A percentile compares a stretch with the other conserved stretches of the same genome.
phyloP scores from a whole-genome alignment of 805 yeast genomes.

The Grigorovia jiainica region DNA sequence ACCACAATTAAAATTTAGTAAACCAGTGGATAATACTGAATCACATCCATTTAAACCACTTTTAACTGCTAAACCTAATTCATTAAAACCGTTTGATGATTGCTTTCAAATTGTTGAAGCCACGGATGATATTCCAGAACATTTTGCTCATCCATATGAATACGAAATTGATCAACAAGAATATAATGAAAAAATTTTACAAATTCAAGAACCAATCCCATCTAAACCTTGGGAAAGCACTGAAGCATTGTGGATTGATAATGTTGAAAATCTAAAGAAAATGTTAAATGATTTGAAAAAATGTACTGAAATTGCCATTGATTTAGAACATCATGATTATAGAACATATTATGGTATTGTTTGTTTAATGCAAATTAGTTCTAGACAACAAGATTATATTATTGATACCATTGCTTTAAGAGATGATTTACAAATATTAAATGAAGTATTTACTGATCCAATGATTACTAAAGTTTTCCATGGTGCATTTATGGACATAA shows the following conservation, averaged over 20 bases:
- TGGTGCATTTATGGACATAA: conserved; percentile 94
- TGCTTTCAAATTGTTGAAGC: conserved; percentile 32
- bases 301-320: conserved; percentile 71
- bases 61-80: conserved; percentile 62
- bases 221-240: conserved; percentile 58
- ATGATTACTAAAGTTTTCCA: conserved; percentile 78
- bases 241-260: conserved; percentile 65
- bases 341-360: conserved; percentile 86
- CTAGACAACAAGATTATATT: conserved; percentile 72
- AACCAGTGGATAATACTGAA: conserved; percentile 59
- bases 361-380: conserved; percentile 86
- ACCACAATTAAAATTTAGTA: conserved; percentile 59
- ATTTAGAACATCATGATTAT: conserved; percentile 91
- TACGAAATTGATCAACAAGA: conserved; percentile 60
- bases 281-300: conserved; percentile 47
- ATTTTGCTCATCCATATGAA: conserved; percentile 73
- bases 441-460: conserved; percentile 75
- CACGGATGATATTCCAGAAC: conserved; percentile 40
- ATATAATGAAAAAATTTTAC: conserved; percentile 53
- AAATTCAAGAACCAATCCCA: conserved; percentile 38
- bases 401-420: conserved; percentile 77
- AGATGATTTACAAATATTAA: conserved; percentile 57
- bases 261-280: conserved; percentile 37
- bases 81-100: conserved; percentile 47
- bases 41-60: conserved; percentile 68